Evolutionary conservation across 176 grass and related monocot species (phyloP).

Genomic region (Microstegium vimineum): DNA sequence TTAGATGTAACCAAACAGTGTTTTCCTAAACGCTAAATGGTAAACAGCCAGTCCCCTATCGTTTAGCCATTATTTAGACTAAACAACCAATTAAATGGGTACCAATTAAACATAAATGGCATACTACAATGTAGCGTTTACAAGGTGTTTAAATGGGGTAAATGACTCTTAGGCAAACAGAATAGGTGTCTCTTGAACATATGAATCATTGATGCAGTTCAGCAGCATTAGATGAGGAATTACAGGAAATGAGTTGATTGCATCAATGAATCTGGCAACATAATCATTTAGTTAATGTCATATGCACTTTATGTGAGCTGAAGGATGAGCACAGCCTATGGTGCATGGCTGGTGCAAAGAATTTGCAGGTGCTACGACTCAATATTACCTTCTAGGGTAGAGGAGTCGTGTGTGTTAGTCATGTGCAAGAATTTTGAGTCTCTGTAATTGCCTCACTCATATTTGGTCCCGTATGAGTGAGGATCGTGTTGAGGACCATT

Average conservation of each 20-base stretch:
- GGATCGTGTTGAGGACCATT: too few relatives aligned
- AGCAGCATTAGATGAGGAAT: constrained; percentile 19
- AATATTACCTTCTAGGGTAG: too few relatives aligned
- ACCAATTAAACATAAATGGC: neutral
- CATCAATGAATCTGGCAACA: neutral
- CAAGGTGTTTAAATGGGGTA: neutral
- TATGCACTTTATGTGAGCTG: neutral
- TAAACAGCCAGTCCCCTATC: too few relatives aligned
- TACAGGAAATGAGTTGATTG: constrained; percentile 12
- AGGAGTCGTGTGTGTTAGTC: too few relatives aligned
- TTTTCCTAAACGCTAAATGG: neutral
- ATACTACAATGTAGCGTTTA: neutral
- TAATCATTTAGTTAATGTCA: neutral
- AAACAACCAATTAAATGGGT: too few relatives aligned
- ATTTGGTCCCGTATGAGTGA: too few relatives aligned
- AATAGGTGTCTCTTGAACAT: neutral
- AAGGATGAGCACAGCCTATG: too few relatives aligned
- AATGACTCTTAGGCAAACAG: neutral
- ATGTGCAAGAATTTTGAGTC: too few relatives aligned
- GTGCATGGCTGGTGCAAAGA: too few relatives aligned
- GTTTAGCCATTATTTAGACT: too few relatives aligned
- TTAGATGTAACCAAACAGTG: neutral
- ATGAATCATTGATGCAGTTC: neutral
- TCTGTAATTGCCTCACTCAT: too few relatives aligned
- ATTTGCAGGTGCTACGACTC: too few relatives aligned